Percentiles rank a stretch among this genome's conserved stretches.
Conservation (phyloP, 371 early-diverging fungal species). For the Chytridiales sp. region DNA sequence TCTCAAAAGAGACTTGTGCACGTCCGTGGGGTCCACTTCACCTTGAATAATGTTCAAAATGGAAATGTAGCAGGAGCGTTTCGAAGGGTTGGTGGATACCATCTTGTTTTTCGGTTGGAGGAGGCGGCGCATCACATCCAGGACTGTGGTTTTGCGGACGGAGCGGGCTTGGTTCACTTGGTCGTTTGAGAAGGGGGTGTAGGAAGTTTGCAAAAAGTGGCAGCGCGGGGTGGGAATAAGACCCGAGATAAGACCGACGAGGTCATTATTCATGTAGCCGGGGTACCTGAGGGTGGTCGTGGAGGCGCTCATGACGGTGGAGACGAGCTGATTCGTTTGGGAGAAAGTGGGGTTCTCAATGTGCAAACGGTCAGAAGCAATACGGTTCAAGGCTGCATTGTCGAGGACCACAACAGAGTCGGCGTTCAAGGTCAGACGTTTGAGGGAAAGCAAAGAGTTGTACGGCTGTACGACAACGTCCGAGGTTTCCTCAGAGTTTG, state of each 20-base stretch:
- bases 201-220: constrained; percentile 96
- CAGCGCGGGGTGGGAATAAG: constrained; percentile 95
- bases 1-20: constrained; percentile 94
- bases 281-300: constrained; percentile 99
- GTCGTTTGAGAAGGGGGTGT: constrained; percentile 98
- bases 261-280: constrained; percentile 98
- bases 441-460: constrained; percentile 95
- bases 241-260: constrained; percentile 91
- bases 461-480: constrained; percentile 99
- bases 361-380: constrained; percentile 91
- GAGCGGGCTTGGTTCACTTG: constrained; percentile 85
- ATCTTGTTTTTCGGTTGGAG: constrained; percentile 95
- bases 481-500: constrained; percentile 93
- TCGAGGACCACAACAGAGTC: constrained; percentile 97
- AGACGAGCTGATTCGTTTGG: constrained; percentile 97
- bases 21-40: constrained; percentile 97
- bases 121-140: constrained; percentile 96
- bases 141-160: constrained; percentile 94
- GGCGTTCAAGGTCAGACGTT: constrained; percentile 87
- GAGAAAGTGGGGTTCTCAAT: constrained; percentile 92
- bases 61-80: constrained; percentile 93
- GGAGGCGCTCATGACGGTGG: constrained; percentile 97
- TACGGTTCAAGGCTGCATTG: constrained; percentile 92
- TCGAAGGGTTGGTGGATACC: constrained; percentile 89
- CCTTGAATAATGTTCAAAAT: constrained; percentile 97